These are phyloP conservation scores for Voacanga thouarsii DNA, from an alignment of 257 asterid species.

Conservation along the genomic window DNA sequence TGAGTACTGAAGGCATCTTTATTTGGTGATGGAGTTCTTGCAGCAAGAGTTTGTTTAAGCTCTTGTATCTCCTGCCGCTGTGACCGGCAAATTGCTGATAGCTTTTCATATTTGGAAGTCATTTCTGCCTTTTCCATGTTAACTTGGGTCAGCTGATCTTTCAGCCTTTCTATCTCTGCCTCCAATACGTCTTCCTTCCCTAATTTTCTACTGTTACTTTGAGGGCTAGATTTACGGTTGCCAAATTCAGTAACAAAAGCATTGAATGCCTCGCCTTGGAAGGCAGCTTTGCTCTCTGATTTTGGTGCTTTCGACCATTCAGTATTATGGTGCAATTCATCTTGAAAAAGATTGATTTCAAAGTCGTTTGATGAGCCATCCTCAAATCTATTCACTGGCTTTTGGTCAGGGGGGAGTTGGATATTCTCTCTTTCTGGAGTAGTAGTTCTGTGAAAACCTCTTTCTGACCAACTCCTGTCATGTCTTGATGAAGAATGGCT, in stretches of 20 bases:
- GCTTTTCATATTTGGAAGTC: constrained; percentile 79
- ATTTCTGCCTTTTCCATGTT: constrained; percentile 75
- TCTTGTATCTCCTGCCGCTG: constrained; percentile 95
- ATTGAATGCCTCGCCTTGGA: constrained; percentile 52
- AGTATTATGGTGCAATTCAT: constrained; percentile 30
- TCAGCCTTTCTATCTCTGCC: constrained; percentile 78
- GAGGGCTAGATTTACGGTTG: constrained; percentile 42
- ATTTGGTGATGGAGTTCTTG: constrained; percentile 63
- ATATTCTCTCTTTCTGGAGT: constrained; percentile 29
- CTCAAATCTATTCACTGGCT: constrained; percentile 30
- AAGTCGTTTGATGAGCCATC: constrained; percentile 35
- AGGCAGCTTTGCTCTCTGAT: constrained; percentile 39
- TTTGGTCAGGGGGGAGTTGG: constrained; percentile 21
- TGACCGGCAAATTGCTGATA: constrained; percentile 85
- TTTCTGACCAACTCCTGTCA: constrained; percentile 35
- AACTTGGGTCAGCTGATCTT: constrained; percentile 64
- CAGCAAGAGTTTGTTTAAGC: constrained; percentile 68
- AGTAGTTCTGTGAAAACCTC: constrained; percentile 22
- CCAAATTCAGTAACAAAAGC: constrained; percentile 77
- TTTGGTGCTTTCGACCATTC: constrained; percentile 45
- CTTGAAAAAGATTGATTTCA: constrained; percentile 48
- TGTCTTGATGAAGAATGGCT: constrained; percentile 36
- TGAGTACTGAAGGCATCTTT: constrained; percentile 44
- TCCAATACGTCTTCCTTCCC: constrained; percentile 53
- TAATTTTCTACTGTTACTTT: constrained; percentile 38